Base-by-base conservation (phyloP, 129 eudicot genomes). In the Chrysanthemum lavandulifolium region DNA sequence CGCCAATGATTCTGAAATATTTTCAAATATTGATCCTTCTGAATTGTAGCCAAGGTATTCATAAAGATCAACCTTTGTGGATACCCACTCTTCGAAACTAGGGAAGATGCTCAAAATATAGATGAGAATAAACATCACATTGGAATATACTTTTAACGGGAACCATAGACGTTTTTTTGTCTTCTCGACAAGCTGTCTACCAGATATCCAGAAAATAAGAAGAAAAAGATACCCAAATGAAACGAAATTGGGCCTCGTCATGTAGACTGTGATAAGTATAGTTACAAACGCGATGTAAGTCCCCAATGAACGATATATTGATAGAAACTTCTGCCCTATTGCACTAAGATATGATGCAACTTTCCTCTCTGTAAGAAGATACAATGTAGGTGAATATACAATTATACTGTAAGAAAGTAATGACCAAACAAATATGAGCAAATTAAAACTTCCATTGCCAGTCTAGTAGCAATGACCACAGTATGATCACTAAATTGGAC, bases 211-310 rank as follows among this genome's bases (percentile, higher is more conserved):
- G 78, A 85, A 67, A 62, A 95, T 94, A 36, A 95, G 96, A 70
- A 95, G 97, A 57, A 95, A 86, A 23, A 88, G 80, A 84, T 90
- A 95, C 15, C 99, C 99, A 73, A 95, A 95, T 53, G 99, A 90
- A 45, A 85, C 66, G 72, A 85, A 90, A 79, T 95, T 95, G 19
- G 99, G 94, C 13, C 80, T 78, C 73, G 85, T 88, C 73, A 91
- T 79, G 83, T 88, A 95, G 64, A 95, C 96, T 31, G 96, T 85
- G 68, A 91, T 76, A 78, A 90, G 94, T 74, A 95, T 90, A 18
- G 99, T 95, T 84, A 88, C 45, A 53, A 88, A 88, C 14, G 97
- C 91, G 64, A 95, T 84, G 82, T 90, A 88, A 47, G 97, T 91
- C 21, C 99, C 99, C 66, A 85, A 86, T 65, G 99, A 95, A 50